These are phyloP conservation scores for Ulvella scutata DNA, from an alignment of 139 green algal genomes.

Conservation along the genomic window DNA sequence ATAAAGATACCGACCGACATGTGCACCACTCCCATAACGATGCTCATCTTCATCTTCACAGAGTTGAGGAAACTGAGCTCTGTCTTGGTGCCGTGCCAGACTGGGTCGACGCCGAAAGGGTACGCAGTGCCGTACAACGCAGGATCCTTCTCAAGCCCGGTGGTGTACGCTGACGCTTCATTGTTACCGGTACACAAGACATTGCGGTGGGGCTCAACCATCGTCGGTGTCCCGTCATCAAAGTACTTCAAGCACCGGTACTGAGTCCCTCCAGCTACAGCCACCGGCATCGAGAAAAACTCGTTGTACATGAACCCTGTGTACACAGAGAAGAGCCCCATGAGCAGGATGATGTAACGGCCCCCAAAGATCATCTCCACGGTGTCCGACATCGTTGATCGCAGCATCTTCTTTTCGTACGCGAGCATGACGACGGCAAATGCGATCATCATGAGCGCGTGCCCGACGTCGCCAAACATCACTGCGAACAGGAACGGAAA, in stretches of 20 bases:
- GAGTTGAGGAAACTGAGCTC: slow-evolving; percentile 94
- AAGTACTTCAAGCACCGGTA: background rate
- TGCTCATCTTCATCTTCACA: slow-evolving; percentile 99
- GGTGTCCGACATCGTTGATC: slow-evolving; percentile 69
- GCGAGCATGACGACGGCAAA: slow-evolving; percentile 58
- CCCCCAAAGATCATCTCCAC: slow-evolving; percentile 81
- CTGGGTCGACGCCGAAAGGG: slow-evolving; percentile 85
- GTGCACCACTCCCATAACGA: slow-evolving; percentile 81
- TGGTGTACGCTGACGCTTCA: background rate
- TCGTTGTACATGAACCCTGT: slow-evolving; percentile 96
- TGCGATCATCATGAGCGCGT: slow-evolving; percentile 77
- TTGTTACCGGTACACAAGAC: background rate
- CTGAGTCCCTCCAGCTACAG: slow-evolving; percentile 48
- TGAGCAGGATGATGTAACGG: slow-evolving; percentile 92
- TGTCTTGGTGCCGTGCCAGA: slow-evolving; percentile 86
- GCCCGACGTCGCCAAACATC: slow-evolving; percentile 98
- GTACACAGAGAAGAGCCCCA: slow-evolving; percentile 94
- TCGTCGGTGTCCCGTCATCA: background rate
- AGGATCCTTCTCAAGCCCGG: background rate
- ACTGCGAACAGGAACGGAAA: slow-evolving; percentile 99
- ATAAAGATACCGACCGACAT: slow-evolving; percentile 96
- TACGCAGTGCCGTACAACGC: slow-evolving; percentile 33
- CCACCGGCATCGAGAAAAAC: slow-evolving; percentile 89
- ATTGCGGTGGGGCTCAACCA: background rate
- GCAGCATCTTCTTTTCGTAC: slow-evolving; percentile 61